These are phyloP conservation scores for Linum usitatissimum DNA, from an alignment of 345 rosid genomes.

Conservation along the genomic window DNA sequence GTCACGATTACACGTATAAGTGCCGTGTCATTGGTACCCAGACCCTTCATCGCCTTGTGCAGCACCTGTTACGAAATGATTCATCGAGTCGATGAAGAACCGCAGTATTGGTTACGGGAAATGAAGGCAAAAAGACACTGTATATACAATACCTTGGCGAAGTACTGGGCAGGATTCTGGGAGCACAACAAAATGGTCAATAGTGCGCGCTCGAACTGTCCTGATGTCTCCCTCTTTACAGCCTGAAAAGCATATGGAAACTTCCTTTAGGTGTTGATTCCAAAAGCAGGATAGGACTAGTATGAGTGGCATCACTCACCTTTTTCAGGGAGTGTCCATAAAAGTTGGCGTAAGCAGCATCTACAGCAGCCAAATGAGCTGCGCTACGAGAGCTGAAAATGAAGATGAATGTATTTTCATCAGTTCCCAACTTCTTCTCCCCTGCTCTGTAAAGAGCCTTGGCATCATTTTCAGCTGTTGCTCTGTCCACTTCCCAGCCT, in stretches of 20 bases:
- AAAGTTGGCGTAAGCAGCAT: constrained; percentile 29
- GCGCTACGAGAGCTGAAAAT: constrained; percentile 49
- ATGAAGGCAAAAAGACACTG: neutral
- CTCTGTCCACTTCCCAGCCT: constrained; percentile 39
- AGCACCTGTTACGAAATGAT: constrained; percentile 28
- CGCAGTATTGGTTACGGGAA: neutral
- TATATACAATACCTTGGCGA: constrained; percentile 31
- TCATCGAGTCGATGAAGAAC: neutral
- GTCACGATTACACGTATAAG: constrained; percentile 53
- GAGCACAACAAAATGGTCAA: constrained; percentile 45
- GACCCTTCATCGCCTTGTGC: constrained; percentile 52
- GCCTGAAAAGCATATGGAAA: constrained; percentile 24
- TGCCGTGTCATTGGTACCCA: constrained; percentile 47
- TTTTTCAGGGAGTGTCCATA: constrained; percentile 42
- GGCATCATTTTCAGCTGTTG: constrained; percentile 37
- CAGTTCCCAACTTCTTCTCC: constrained; percentile 59
- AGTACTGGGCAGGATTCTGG: constrained; percentile 41
- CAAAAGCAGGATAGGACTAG: neutral
- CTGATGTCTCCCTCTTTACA: constrained; percentile 40
- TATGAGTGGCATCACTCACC: constrained; percentile 21
- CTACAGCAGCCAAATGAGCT: constrained; percentile 47
- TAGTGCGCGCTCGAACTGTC: constrained; percentile 39
- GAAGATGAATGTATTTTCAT: constrained; percentile 48
- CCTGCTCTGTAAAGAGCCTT: constrained; percentile 53
- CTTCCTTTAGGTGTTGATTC: neutral